Evolutionary conservation across 331 rosid species (phyloP), one percentile per base, ranked within the genome.

Genomic region (Telfairia occidentalis): DNA sequence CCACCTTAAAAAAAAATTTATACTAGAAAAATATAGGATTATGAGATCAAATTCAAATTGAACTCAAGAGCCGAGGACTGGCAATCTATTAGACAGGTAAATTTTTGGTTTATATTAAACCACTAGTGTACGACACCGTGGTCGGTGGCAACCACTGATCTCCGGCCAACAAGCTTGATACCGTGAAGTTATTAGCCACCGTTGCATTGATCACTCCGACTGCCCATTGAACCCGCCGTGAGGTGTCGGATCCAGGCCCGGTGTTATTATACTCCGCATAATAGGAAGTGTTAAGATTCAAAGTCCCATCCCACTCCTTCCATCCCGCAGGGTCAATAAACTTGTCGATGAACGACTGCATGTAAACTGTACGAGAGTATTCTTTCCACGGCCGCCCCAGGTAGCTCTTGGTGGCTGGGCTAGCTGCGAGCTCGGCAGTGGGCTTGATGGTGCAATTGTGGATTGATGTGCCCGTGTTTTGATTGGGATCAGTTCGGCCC

Each of bases 391-490:
- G 77, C 13, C 77, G 7, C 10, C 77, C 77, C 3, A 73, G 40
- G 35, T 73, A 73, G 64, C 49, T 73, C 64, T 73, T 73, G 7
- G 64, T 73, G 34, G 10, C 7, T 3, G 50, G 49, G 49, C 13
- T 73, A 0, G 64, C 61, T 0, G 49, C 34, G 0, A 73, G 50
- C 32, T 73, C 65, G 0, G 32, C 7, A 0, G 77, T 54, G 5
- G 77, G 7, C 29, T 73, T 73, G 48, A 73, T 34, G 8, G 48
- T 73, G 35, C 77, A 73, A 0, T 73, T 73, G 63, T 73, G 77
- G 50, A 73, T 73, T 0, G 65, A 37, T 28, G 35, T 73, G 46
- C 77, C 77, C 0, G 64, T 73, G 66, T 73, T 73, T 2, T 73
- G 77, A 21, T 73, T 73, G 0, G 35, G 77, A 12, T 73, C 77